A percentile compares a stretch with the other conserved stretches of the same genome.
Conservation (phyloP, 495 filamentous ascomycete species). For the Apiosordaria backusii region DNA sequence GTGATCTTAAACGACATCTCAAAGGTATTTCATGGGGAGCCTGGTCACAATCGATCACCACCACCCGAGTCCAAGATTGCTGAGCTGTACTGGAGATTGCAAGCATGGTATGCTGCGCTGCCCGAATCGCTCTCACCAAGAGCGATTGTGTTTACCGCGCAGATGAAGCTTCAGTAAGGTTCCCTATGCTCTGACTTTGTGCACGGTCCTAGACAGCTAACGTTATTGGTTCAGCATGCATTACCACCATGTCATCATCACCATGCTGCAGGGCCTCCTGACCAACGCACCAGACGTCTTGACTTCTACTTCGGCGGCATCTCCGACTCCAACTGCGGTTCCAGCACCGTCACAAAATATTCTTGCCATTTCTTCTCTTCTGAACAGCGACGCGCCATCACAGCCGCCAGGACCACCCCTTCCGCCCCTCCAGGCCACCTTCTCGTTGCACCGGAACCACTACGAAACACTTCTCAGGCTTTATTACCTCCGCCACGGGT, state of each 20-base stretch:
- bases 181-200: not conserved
- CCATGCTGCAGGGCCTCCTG: slow-evolving; percentile 20
- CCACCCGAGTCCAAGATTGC: slow-evolving; percentile 18
- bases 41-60: slow-evolving; percentile 4
- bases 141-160: slow-evolving; percentile 34
- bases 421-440: slow-evolving; percentile 8
- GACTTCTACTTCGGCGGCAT: not conserved
- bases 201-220: not conserved
- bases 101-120: slow-evolving; percentile 27
- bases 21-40: slow-evolving; percentile 8
- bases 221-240: slow-evolving; percentile 17
- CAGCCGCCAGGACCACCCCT: not conserved
- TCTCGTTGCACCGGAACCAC: slow-evolving; percentile 21
- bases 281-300: slow-evolving; percentile 15
- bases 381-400: not conserved
- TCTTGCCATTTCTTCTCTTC: not conserved
- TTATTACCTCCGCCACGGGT: slow-evolving; percentile 42
- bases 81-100: slow-evolving; percentile 28
- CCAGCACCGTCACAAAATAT: not conserved
- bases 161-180: slow-evolving; percentile 33
- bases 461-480: slow-evolving; percentile 38
- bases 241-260: slow-evolving; percentile 23
- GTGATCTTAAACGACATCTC: slow-evolving; percentile 30
- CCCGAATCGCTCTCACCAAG: slow-evolving; percentile 31
- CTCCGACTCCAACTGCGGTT: not conserved